Base-by-base conservation (phyloP, 2,329 filamentous ascomycete species). In the Aspergillus candidus region DNA sequence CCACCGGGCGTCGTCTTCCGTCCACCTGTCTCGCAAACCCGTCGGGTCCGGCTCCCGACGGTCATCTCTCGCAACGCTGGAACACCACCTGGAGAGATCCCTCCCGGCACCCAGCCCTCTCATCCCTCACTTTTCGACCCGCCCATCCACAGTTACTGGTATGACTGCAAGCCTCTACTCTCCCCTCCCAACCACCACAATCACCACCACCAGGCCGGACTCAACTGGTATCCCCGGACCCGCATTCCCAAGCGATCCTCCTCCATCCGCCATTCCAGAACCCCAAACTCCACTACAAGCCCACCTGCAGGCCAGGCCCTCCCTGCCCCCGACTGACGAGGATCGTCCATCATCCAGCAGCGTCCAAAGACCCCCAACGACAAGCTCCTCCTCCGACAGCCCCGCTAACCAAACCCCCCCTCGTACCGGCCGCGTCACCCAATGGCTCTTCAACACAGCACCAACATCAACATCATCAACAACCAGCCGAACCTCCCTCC, bases 11-110 rank as follows among this genome's bases (percentile, higher is more conserved):
- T 54, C 58, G 8, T 55, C 60, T 3, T 53, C 56, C 32, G 60
- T 62, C 31, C 55, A 57, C 6, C 43, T 69, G 6, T 51, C 60
- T 44, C 64, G 66, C 32, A 69, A 69, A 45, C 65, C 66, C 5
- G 58, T 68, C 12, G 62, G 63, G 2, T 67, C 65, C 22, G 56
- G 50, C 6, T 55, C 58, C 12, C 54, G 56, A 37, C 54, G 54
- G 33, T 53, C 56, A 11, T 64, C 60, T 11, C 43, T 60, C 11
- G 54, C 49, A 13, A 55, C 55, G 10, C n/a, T 55, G 3, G 58
- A 62, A 18, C 35, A 49, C 11, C 38, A 55, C 3, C 38, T 58
- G 34, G 49, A 63, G 38, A 52, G 35, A 27, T 44, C 48, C 22
- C 17, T 41, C 35, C 38, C 46, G 11, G 43, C 50, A 13, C 38